A percentile compares a stretch with the other conserved stretches of the same genome.
Evolutionary conservation across 2,329 filamentous ascomycete species (phyloP).

Genomic region (Colletotrichum echinochloae): DNA sequence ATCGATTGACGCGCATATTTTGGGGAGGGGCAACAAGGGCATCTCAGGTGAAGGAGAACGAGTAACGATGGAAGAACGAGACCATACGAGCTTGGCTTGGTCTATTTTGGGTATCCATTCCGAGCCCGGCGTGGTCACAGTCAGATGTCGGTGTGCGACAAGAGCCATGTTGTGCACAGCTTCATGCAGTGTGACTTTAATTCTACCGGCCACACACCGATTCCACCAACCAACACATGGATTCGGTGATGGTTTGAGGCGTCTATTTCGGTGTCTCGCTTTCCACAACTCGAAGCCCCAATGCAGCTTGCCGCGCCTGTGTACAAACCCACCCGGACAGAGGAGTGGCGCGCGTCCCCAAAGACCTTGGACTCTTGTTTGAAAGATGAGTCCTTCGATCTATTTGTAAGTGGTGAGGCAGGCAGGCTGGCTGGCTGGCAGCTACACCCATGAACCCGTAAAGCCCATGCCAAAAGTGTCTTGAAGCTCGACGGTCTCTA

Average conservation of each 20-base stretch:
- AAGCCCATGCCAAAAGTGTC: no score
- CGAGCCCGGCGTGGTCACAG: no score
- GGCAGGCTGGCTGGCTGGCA: no score
- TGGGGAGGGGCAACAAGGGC: no score
- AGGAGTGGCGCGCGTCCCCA: neutral
- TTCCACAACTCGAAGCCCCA: neutral
- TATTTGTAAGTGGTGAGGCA: no score
- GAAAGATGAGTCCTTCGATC: no score
- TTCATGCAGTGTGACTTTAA: neutral
- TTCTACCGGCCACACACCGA: neutral
- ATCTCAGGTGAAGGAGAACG: no score
- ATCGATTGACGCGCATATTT: neutral
- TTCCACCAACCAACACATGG: neutral
- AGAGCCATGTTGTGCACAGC: no score
- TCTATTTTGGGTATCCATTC: neutral
- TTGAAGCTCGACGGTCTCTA: no score
- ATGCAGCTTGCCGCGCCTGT: no score
- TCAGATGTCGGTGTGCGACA: neutral
- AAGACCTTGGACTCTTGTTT: neutral
- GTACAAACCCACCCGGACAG: no score
- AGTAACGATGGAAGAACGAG: neutral
- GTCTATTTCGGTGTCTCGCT: neutral
- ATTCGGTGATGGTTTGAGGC: neutral
- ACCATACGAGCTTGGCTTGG: neutral
- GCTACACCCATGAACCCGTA: no score